Evolutionary conservation across 176 grass and related monocot species (phyloP).

Genomic region (Dactylis glomerata): DNA sequence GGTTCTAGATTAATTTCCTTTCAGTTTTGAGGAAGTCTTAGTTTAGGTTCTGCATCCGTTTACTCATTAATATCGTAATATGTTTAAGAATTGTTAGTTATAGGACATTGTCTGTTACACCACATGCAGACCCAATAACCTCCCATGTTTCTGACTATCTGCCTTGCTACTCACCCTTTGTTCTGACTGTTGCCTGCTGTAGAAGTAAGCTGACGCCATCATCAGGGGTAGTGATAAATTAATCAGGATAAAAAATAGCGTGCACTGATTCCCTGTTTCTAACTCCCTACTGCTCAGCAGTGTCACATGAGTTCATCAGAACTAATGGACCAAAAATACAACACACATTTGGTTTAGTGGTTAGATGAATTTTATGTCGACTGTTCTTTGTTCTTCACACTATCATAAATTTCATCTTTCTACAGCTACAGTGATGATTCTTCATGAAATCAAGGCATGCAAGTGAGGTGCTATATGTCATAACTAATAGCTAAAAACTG

Average conservation of each 20-base stretch:
- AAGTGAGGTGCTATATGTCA: neutral
- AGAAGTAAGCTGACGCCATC: neutral
- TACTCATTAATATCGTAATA: neutral
- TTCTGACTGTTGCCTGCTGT: neutral
- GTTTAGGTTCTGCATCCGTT: neutral
- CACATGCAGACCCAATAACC: neutral
- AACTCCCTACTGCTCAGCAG: conserved; percentile 2
- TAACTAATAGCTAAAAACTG: conserved; percentile 9
- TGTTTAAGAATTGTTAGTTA: neutral
- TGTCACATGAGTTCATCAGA: neutral
- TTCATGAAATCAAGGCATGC: neutral
- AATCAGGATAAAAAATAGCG: neutral
- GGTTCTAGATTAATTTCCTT: neutral
- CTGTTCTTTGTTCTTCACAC: neutral
- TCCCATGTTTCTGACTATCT: neutral
- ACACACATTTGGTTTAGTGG: neutral
- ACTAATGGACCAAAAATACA: neutral
- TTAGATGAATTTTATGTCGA: neutral
- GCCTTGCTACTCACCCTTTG: neutral
- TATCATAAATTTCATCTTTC: conserved; percentile 14
- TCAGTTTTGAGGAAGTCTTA: neutral
- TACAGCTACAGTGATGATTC: neutral
- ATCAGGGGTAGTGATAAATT: neutral
- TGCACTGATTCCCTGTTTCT: neutral
- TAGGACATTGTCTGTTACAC: neutral